A percentile compares a stretch with the other conserved stretches of the same genome.
Evolutionary conservation across 768 basidiomycete genomes (phyloP).

Genomic region (Obba rivulosa): DNA sequence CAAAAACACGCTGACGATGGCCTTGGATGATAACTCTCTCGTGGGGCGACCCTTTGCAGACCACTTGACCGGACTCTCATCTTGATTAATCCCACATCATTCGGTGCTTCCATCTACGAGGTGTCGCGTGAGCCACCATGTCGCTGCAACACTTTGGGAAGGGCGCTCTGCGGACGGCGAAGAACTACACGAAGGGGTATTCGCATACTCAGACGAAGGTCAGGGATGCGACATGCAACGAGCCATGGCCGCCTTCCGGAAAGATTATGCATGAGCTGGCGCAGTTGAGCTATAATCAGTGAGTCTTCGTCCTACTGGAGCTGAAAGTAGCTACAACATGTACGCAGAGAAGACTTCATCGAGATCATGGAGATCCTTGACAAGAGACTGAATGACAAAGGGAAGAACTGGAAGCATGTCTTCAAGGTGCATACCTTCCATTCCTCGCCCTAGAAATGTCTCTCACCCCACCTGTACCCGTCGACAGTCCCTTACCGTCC

Average conservation of each 20-base stretch:
- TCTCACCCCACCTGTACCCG: neutral
- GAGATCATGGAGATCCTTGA: conserved; percentile 99
- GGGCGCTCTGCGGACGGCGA: conserved; percentile 75
- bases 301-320: conserved; percentile 1
- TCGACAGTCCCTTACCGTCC: conserved; percentile 73
- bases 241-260: conserved; percentile 92
- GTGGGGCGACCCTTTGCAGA: too few species aligned
- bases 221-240: conserved; percentile 91
- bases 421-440: conserved; percentile 66
- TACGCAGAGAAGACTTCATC: conserved; percentile 78
- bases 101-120: too few species aligned
- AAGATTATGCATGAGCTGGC: conserved; percentile 98
- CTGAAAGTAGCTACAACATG: neutral
- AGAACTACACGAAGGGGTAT: conserved; percentile 92
- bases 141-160: conserved; percentile 30
- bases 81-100: too few species aligned
- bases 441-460: neutral
- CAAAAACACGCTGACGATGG: too few species aligned
- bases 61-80: too few species aligned
- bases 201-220: conserved; percentile 93
- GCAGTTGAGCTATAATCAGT: conserved; percentile 94
- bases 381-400: conserved; percentile 95
- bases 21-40: too few species aligned
- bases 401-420: conserved; percentile 98
- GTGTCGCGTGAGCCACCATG: neutral